These are phyloP conservation scores for Gillenia trifoliata DNA, from an alignment of 306 rosid genomes.

Conservation along the genomic window DNA sequence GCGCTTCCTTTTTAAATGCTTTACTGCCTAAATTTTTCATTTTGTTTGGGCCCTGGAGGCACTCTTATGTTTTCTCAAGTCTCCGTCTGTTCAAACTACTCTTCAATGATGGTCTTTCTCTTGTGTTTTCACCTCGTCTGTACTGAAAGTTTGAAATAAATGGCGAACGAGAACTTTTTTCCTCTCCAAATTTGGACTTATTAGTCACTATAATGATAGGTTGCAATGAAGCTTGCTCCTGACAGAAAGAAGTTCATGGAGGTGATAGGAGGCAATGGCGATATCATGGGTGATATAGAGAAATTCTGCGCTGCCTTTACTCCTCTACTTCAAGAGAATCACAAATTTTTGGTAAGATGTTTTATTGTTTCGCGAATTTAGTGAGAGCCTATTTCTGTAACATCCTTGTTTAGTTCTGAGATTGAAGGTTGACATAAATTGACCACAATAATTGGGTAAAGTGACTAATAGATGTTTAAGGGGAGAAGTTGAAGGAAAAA, in stretches of 20 bases:
- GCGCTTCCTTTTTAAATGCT: not conserved
- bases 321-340: constrained; percentile 81
- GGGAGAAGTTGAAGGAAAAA: not conserved
- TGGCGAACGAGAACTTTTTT: not conserved
- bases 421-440: not conserved
- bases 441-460: not conserved
- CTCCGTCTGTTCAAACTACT: not conserved
- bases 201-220: constrained; percentile 34
- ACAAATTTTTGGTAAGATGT: constrained; percentile 80
- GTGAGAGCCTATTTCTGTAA: not conserved
- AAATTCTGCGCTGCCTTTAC: constrained; percentile 61
- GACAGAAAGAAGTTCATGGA: constrained; percentile 98
- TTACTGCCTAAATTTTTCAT: not conserved
- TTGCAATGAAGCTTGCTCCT: constrained; percentile 98
- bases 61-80: not conserved
- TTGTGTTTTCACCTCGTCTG: not conserved
- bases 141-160: not conserved
- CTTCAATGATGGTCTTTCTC: not conserved
- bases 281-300: constrained; percentile 60
- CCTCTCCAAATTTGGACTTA: not conserved
- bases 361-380: constrained; percentile 11
- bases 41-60: not conserved
- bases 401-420: not conserved
- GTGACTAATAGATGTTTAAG: not conserved
- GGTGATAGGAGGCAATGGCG: constrained; percentile 69